Evolutionary conservation across 2,329 filamentous ascomycete genomes (phyloP), one percentile per base, ranked within the genome.

Genomic region (Trichophyton simii): DNA sequence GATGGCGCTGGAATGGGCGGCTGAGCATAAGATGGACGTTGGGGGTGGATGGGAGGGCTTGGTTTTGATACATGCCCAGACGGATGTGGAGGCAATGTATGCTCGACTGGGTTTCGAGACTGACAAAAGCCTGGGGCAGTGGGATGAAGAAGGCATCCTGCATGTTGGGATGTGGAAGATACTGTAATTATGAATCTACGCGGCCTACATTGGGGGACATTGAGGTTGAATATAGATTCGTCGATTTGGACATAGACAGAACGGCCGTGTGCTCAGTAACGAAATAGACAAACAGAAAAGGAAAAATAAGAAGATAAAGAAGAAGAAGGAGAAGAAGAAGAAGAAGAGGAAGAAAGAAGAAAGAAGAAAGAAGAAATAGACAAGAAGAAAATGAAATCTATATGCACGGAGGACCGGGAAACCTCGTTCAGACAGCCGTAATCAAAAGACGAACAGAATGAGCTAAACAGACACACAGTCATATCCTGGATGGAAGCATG

Each of bases 81-180:
- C 81, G 61, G 72, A 77, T 36, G 83, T 87, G 13, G 79, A 84
- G 65, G 75, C 74, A 31, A 77, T 86, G 66, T 97, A 91, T 84
- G 75, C 77, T 68, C 82, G 79, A 69, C 82, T 86, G 73, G 91
- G 90, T 0, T 96, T 96, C 72, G 75, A 78, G 64, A 77, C 82
- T 8, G 91, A 96, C 73, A 80, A 87, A 68, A 78, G 75, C 8
- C 83, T 92, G 82, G 88, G 89, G 0, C 79, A 72, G 36, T 96
- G 91, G 90, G 79, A 80, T 64, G 91, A 96, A 72, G 90, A 94
- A 69, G 89, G 87, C 3, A 92, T 96, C 60, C 79, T 82, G 65
- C 90, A 96, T 77, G 80, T 95, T 18, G 91, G 88, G 63, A 95
- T 96, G 91, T 95, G 83, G 81, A 81, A 75, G 72, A 66, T 72